These are phyloP conservation scores for Colletotrichum magnum DNA, from an alignment of 2,329 filamentous ascomycete genomes.

Conservation along the genomic window DNA sequence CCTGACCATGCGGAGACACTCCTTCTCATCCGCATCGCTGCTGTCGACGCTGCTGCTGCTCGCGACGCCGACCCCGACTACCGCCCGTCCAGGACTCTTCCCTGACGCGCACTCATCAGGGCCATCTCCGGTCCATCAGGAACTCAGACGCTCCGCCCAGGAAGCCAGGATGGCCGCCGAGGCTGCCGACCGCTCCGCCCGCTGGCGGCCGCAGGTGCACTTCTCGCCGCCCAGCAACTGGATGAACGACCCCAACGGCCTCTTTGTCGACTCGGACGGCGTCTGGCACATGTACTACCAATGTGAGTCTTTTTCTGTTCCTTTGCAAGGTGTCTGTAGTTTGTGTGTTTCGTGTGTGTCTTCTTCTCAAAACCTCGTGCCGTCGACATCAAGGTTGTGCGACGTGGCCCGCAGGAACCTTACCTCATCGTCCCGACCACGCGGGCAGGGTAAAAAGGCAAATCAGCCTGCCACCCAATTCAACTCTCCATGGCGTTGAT, in stretches of 20 bases:
- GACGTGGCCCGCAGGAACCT: conserved; percentile 22
- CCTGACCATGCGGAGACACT: conserved; percentile 20
- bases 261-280: conserved; percentile 70
- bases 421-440: background rate
- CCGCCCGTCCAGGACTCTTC: conserved; percentile 24
- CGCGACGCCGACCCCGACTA: conserved; percentile 23
- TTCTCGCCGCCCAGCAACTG: conserved; percentile 67
- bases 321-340: background rate
- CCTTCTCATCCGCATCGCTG: conserved; percentile 29
- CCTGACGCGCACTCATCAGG: background rate
- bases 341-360: background rate
- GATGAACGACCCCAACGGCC: conserved; percentile 76
- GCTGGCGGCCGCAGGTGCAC: conserved; percentile 66
- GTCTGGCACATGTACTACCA: conserved; percentile 77
- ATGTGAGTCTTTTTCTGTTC: conserved; percentile 52
- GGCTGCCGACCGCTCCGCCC: conserved; percentile 40
- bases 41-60: conserved; percentile 35
- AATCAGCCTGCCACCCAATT: background rate
- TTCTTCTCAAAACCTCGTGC: background rate
- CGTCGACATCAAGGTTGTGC: conserved; percentile 19
- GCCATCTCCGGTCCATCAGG: conserved; percentile 5
- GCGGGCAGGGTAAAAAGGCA: background rate
- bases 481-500: conserved; percentile 26
- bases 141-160: conserved; percentile 34
- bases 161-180: conserved; percentile 11